These are phyloP conservation scores for Calonectria pseudoturangicola DNA, from an alignment of 2,329 filamentous ascomycete species.

Conservation along the genomic window DNA sequence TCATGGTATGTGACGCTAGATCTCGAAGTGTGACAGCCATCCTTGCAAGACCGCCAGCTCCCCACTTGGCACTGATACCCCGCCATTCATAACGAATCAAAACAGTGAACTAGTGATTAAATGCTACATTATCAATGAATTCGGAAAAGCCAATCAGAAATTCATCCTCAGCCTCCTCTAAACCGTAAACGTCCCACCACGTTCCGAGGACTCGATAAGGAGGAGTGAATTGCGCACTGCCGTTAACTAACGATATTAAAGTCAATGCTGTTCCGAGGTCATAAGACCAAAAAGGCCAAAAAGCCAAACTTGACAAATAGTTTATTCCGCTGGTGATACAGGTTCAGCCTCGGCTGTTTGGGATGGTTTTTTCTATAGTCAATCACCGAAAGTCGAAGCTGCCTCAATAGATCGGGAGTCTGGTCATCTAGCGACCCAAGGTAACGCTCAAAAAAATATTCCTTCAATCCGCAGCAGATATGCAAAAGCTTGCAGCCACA, in stretches of 20 bases:
- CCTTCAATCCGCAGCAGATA: too few species aligned
- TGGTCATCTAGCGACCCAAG: too few species aligned
- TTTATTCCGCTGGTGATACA: background rate
- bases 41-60: background rate
- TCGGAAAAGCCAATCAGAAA: background rate
- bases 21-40: slow-evolving; percentile 7
- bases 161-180: background rate
- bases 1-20: slow-evolving; percentile 2
- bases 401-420: too few species aligned
- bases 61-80: slow-evolving; percentile 9
- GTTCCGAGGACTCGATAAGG: background rate
- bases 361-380: too few species aligned
- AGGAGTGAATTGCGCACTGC: too few species aligned
- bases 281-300: background rate
- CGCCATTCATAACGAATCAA: slow-evolving; percentile 16
- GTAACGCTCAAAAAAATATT: too few species aligned
- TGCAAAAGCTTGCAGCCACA: too few species aligned
- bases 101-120: background rate
- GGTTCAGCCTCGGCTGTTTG: background rate
- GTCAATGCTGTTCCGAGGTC: background rate
- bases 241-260: too few species aligned
- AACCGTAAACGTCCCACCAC: background rate
- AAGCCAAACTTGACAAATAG: background rate
- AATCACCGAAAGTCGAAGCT: too few species aligned
- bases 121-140: slow-evolving; percentile 1